Conservation (phyloP, 169 alveolate genomes). For the Cryptosporidium felis region DNA sequence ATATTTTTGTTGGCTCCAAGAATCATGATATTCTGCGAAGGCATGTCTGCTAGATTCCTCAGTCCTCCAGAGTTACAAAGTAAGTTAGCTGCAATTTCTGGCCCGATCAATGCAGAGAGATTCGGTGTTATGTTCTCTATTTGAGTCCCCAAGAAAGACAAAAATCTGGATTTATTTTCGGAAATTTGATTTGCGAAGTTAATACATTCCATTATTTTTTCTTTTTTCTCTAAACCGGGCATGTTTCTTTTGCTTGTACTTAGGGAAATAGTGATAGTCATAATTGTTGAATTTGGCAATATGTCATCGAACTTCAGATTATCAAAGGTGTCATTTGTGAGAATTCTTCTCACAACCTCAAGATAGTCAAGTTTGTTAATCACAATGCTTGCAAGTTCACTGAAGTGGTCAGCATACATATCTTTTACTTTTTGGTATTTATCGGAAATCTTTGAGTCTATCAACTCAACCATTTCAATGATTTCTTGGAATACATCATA, state of each 20-base stretch:
- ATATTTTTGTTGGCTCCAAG: conserved; percentile 77
- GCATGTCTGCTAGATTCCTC: conserved; percentile 90
- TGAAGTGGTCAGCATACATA: conserved; percentile 84
- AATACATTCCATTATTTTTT: conserved; percentile 69
- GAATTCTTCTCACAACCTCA: conserved; percentile 82
- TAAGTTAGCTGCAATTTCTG: conserved; percentile 95
- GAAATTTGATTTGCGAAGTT: neutral
- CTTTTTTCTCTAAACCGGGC: conserved; percentile 73
- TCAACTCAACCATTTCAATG: neutral
- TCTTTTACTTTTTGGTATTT: conserved; percentile 77
- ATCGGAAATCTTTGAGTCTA: conserved; percentile 3
- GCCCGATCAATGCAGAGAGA: conserved; percentile 93
- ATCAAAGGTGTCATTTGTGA: conserved; percentile 82
- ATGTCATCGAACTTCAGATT: conserved; percentile 82
- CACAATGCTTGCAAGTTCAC: conserved; percentile 88
- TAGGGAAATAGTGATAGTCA: conserved; percentile 89
- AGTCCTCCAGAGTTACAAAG: conserved; percentile 95
- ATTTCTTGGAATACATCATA: conserved; percentile 31
- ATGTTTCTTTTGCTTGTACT: conserved; percentile 80
- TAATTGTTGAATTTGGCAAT: conserved; percentile 85
- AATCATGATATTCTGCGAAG: conserved; percentile 88
- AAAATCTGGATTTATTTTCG: conserved; percentile 21
- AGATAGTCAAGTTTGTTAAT: conserved; percentile 85
- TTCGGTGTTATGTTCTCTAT: conserved; percentile 96
- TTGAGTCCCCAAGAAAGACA: conserved; percentile 86